Conservation (phyloP, 2,329 filamentous ascomycete genomes). For the Phaeosphaeriaceae sp. region DNA sequence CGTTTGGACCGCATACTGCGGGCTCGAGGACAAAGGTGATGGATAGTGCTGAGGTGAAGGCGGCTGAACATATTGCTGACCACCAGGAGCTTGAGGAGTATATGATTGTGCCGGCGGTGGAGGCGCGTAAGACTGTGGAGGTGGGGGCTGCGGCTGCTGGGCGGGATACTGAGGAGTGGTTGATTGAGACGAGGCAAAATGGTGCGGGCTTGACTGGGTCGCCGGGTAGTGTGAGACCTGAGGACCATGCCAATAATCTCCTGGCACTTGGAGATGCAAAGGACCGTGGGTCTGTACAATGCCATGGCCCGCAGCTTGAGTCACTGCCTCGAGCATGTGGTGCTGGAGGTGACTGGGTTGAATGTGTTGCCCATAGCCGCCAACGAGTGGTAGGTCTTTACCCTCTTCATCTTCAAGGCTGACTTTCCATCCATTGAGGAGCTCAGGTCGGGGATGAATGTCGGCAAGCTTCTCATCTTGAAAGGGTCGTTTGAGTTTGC, state of each 20-base stretch:
- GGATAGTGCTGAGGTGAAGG: slow-evolving; percentile 36
- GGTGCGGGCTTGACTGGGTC: slow-evolving; percentile 31
- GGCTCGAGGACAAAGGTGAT: slow-evolving; percentile 24
- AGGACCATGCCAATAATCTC: slow-evolving; percentile 40
- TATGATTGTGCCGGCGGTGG: slow-evolving; percentile 27
- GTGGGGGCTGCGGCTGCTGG: slow-evolving; percentile 18
- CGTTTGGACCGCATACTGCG: slow-evolving; percentile 27
- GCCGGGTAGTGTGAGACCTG: slow-evolving; percentile 35
- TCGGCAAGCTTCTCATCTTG: slow-evolving; percentile 43
- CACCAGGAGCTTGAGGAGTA: slow-evolving; percentile 14
- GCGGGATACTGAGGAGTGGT: slow-evolving; percentile 27
- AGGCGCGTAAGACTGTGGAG: slow-evolving; percentile 29
- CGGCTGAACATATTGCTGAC: slow-evolving; percentile 32
- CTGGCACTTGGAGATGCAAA: slow-evolving; percentile 35
- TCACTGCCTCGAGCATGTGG: slow-evolving; percentile 26
- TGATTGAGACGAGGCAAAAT: slow-evolving; percentile 32
- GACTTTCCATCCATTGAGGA: slow-evolving; percentile 47
- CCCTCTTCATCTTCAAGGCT: slow-evolving; percentile 47
- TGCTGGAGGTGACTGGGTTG: slow-evolving; percentile 40
- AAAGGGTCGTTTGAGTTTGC: slow-evolving; percentile 44
- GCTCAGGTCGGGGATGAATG: slow-evolving; percentile 41
- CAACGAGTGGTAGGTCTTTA: slow-evolving; percentile 41
- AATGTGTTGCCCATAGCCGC: slow-evolving; percentile 37
- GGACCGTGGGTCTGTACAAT: slow-evolving; percentile 33
- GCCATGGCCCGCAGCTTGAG: slow-evolving; percentile 32